Evolutionary conservation across 768 basidiomycete genomes (phyloP).

Genomic region (Mrakia frigida): DNA sequence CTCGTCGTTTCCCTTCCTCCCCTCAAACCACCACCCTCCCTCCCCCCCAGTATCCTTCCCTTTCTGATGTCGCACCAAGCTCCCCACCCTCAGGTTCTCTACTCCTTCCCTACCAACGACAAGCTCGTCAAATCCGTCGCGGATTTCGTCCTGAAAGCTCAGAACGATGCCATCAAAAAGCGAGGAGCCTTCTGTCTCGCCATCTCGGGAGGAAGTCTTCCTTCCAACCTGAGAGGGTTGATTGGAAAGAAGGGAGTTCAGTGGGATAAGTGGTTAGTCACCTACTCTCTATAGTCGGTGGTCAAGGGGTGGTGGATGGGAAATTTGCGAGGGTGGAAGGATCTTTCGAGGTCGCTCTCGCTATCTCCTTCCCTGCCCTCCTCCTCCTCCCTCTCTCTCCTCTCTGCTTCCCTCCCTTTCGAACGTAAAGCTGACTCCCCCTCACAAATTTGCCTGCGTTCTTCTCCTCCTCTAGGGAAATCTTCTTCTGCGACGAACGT

Average conservation of each 20-base stretch:
- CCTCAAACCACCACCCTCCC: background rate
- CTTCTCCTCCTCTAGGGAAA: slow-evolving; percentile 62
- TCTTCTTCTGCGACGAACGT: slow-evolving; percentile 96
- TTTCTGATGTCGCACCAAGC: slow-evolving; percentile 39
- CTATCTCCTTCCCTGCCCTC: background rate
- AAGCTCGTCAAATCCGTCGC: slow-evolving; percentile 65
- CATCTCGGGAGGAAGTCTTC: slow-evolving; percentile 87
- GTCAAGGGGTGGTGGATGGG: background rate
- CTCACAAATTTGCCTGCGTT: too few relatives aligned
- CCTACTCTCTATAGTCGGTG: background rate
- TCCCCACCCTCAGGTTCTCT: slow-evolving; percentile 61
- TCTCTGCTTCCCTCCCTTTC: slow-evolving; percentile 26
- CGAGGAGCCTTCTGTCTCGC: slow-evolving; percentile 88
- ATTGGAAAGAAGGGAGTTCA: slow-evolving; percentile 59
- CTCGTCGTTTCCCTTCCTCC: background rate
- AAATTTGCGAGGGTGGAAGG: background rate
- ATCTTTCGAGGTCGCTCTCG: background rate
- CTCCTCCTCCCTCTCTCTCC: slow-evolving; percentile 38
- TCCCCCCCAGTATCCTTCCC: background rate
- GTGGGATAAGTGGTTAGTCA: slow-evolving; percentile 86
- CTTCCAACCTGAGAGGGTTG: slow-evolving; percentile 69
- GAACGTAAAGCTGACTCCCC: background rate
- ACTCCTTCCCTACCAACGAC: slow-evolving; percentile 59
- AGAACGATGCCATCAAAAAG: slow-evolving; percentile 81
- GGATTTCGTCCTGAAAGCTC: slow-evolving; percentile 74